phyloP scores from a whole-genome alignment of 164 flowering plant genomes.

The Protea cynaroides region DNA sequence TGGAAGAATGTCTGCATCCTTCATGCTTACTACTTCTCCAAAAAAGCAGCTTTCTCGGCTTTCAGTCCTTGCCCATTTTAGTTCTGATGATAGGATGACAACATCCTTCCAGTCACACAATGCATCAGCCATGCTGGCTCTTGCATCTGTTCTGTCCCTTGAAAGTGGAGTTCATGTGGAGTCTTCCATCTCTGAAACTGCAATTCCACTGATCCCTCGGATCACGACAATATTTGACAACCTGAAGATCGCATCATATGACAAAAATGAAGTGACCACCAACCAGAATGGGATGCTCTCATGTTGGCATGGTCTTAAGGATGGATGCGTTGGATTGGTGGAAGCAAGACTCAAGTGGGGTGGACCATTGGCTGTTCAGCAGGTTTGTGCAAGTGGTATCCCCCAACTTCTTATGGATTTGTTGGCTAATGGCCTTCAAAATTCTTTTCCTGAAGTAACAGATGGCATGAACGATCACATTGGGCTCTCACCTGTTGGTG shows the following conservation, averaged over 20 bases:
- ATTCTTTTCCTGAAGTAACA: constrained; percentile 21
- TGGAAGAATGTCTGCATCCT: constrained; percentile 71
- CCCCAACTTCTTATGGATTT: constrained; percentile 68
- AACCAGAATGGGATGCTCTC: constrained; percentile 43
- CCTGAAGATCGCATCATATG: constrained; percentile 37
- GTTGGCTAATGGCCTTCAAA: constrained; percentile 30
- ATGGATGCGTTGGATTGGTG: constrained; percentile 85
- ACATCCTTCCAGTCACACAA: constrained; percentile 47
- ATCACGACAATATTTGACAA: constrained; percentile 60
- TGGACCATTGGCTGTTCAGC: constrained; percentile 83
- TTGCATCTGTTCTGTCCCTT: constrained; percentile 80
- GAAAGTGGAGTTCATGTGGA: constrained; percentile 51
- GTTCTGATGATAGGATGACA: constrained; percentile 49
- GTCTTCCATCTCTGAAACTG: constrained; percentile 57
- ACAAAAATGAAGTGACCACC: constrained; percentile 27
- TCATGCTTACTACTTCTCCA: constrained; percentile 67
- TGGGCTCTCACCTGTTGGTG: constrained; percentile 79
- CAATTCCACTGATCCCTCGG: constrained; percentile 82
- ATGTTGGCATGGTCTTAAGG: constrained; percentile 78
- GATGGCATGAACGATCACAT: constrained; percentile 33
- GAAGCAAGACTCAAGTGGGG: constrained; percentile 79
- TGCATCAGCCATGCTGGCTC: constrained; percentile 88
- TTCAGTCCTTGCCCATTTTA: constrained; percentile 61
- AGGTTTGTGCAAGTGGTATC: constrained; percentile 74
- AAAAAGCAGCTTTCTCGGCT: constrained; percentile 76